Base-by-base conservation (phyloP, 108 stramenopile species). In the Pseudonitzschia multistriata region DNA sequence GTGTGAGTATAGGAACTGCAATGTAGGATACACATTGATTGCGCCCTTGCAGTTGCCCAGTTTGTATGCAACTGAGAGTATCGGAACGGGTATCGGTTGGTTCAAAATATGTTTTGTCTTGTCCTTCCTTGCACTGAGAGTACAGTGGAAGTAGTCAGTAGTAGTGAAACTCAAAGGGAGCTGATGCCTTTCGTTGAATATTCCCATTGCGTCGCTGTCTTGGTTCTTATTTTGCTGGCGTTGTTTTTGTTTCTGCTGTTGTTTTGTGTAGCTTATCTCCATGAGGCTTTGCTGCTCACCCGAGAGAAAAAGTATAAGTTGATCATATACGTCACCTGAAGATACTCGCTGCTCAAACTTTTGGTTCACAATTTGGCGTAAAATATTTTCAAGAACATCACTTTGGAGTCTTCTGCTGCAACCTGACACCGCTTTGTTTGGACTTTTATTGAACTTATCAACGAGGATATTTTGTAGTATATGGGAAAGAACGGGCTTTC, bases 201-300 rank as follows among this genome's bases (percentile, higher is more conserved):
- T 50, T 27, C 74, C 67, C 74, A 75, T 75, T 0, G 74, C 74
- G 31, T 75, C 74, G 25, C 61, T 68, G 50, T 75, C 74, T 60
- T 75, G 67, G 36, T 75, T 68, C 61, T 75, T 75, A 49, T 75
- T 75, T 34, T 75, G 74, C 42, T 75, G 74, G 22, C 60, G 68
- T 60, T 75, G 74, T 31, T 75, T 75, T 49, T 75, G 74, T 59
- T 75, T 68, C 29, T 75, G 74, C 24, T 75, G 74, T 49, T 75
- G 74, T 34, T 75, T 75, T 6, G 67, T 75, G 34, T 75, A 75
- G 48, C 74, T 75, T 27, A 75, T 75, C 39, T 75, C 74, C 74
- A 75, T 75, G 15, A 66, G 74, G 37, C 74, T 75, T 21, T 75
- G 66, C 28, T 75, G 74, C 35, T 75, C 74, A 4, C 74, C 74